Evolutionary conservation across 2,329 filamentous ascomycete species (phyloP), one percentile per base, ranked within the genome.

Genomic region (Tolypocladium pustulatum): DNA sequence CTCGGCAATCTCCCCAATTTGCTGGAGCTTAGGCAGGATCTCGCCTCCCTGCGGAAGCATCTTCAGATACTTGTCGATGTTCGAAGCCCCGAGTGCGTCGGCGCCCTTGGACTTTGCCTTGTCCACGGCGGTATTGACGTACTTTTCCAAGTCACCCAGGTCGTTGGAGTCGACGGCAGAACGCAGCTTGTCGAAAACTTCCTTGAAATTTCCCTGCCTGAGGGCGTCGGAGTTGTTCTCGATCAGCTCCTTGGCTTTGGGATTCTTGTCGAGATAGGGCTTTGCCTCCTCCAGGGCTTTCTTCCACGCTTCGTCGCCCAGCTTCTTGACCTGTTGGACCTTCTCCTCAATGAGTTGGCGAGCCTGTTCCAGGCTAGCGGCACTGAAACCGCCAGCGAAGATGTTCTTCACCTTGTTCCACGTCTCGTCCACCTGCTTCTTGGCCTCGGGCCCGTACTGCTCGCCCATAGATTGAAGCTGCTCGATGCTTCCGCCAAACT

Each of bases 221-320:
- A 92, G 73, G 0, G 79, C 72, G 58, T 88, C 84, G 54, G 80
- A 78, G 71, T 92, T 91, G 67, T 88, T 76, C 75, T 90, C 46
- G 2, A 49, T 49, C 46, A 49, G 25, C 46, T 30, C 46, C 25
- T 20, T 30, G 46, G 25, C 46, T 49, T 49, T 49, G 46, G 46
- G 27, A 10, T 30, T 49, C 46, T 30, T 49, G 13, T 49, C 46
- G 17, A 49, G 25, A 30, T 30, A 49, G 3, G 46, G 25, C 25
- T 30, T 49, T 49, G 27, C 15, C 25, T 49, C 46, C 15, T 30
- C 25, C 46, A 49, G 2, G 15, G 8, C 25, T 20, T 49, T 30
- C 46, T 49, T 49, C 46, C 25, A 49, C 4, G 46, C 25, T 20
- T 49, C 27, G 13, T 49, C 25, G 2, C 46, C 46, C 13, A 20